These are phyloP conservation scores for Termitomyces sp. DNA, from an alignment of 768 basidiomycete species.

Conservation along the genomic window DNA sequence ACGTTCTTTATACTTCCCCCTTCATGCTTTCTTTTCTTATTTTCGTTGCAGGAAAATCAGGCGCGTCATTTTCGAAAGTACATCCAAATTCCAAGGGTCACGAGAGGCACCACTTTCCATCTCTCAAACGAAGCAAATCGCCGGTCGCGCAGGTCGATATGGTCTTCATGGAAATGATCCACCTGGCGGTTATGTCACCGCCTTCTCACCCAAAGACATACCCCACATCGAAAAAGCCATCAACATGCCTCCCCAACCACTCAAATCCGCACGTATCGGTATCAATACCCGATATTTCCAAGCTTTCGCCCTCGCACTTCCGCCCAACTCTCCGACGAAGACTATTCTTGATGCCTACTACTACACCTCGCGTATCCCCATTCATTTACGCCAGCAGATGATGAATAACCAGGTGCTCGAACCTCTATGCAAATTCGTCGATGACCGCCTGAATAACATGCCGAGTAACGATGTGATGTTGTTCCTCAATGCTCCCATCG, in stretches of 20 bases:
- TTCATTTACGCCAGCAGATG: conserved; percentile 34
- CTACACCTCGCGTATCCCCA: conserved; percentile 43
- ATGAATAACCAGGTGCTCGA: conserved; percentile 9
- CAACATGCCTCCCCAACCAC: conserved; percentile 40
- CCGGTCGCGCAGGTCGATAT: conserved; percentile 89
- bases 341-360: conserved; percentile 46
- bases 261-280: conserved; percentile 50
- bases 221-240: conserved; percentile 56
- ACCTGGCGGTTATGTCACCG: conserved; percentile 68
- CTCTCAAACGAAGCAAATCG: conserved; percentile 91
- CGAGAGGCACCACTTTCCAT: conserved; percentile 45
- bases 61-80: conserved; percentile 29
- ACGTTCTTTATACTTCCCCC: conserved; percentile 23
- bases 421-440: conserved; percentile 39
- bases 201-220: conserved; percentile 62
- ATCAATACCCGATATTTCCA: conserved; percentile 13
- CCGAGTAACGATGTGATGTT: conserved; percentile 40
- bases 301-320: conserved; percentile 35
- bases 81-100: conserved; percentile 63
- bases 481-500: conserved; percentile 49
- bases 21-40: not conserved
- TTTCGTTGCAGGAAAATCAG: conserved; percentile 75
- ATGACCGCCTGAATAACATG: conserved; percentile 30
- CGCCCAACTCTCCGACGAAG: conserved; percentile 31
- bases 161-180: conserved; percentile 50